These are phyloP conservation scores for Daedaleopsis sinensis DNA, from an alignment of 768 basidiomycete genomes.

Conservation along the genomic window DNA sequence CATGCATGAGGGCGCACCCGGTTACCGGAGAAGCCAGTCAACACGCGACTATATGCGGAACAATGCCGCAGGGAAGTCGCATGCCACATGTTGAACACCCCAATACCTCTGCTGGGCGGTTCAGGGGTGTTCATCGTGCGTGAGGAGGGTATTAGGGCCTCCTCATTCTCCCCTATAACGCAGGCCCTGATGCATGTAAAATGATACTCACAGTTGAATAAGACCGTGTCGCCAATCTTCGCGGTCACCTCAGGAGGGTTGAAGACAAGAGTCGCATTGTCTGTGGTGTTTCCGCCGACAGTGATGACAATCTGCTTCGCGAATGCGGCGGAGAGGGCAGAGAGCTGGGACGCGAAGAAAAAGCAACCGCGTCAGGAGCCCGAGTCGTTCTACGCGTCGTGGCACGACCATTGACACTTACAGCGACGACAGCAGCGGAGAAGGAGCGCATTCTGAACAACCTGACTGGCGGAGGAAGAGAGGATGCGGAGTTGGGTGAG, in stretches of 20 bases:
- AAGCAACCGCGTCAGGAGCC: background rate
- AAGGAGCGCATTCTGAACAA: constrained; percentile 26
- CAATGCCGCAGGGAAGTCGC: background rate
- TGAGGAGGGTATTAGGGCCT: background rate
- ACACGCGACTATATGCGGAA: background rate
- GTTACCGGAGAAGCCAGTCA: too few species aligned
- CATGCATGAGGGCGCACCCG: too few species aligned
- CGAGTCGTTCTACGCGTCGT: too few species aligned
- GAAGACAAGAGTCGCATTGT: constrained; percentile 49
- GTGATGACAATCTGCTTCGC: constrained; percentile 48
- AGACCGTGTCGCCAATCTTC: constrained; percentile 47
- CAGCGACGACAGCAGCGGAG: constrained; percentile 21
- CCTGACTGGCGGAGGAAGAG: constrained; percentile 11
- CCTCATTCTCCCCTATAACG: too few species aligned
- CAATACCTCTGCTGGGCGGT: background rate
- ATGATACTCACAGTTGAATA: constrained; percentile 55
- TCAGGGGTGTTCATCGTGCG: background rate
- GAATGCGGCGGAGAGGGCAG: constrained; percentile 19
- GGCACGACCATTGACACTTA: constrained; percentile 15
- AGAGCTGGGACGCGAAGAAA: constrained; percentile 7
- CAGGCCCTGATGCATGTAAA: too few species aligned
- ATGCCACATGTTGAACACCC: background rate
- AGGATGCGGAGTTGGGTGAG: constrained; percentile 21
- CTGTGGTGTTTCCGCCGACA: constrained; percentile 48
- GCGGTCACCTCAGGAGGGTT: constrained; percentile 48